Base-by-base conservation (phyloP, 805 yeast species). In the Kuraishia molischiana region DNA sequence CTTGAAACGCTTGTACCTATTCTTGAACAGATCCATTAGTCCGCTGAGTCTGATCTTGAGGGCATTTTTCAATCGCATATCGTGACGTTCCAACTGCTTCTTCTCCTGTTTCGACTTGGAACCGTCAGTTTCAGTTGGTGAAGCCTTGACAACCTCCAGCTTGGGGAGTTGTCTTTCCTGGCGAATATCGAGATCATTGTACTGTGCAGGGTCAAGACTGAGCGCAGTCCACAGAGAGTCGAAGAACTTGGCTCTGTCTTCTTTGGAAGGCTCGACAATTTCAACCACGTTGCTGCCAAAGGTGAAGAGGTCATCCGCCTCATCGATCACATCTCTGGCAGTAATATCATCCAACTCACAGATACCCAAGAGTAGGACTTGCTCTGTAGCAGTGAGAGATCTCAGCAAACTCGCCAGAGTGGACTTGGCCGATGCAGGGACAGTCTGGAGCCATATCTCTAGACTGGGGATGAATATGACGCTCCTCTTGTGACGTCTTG, bases 401-500 rank as follows among this genome's bases (percentile, higher is more conserved):
- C 85, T 67, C 34, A 90, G 61, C 42, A 89, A 60, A 19, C 86
- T 79, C 18, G 76, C 66, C 26, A 92, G 67, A 2, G 92, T 79
- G 1, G 87, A 74, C 44, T 73, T 74, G 1, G 89, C 85, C 2
- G 85, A 67, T 10, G 70, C 75, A 0, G 86, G 74, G 29, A 85
- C 70, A 3, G 85, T 78, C 9, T 62, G 67, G 38, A 69, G 64
- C 87, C 95, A 86, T 8, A 78, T 71, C 41, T 86, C 86, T 37
- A 86, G 61, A 50, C 83, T 82, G 3, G 97, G 96, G 36, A 92
- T 74, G 53, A 74, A 82, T 2, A 92, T 61, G 13, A 92, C 79
- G 6, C 95, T 74, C 0, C 97, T 98, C 41, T 83, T 82, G 44
- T 90, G 94, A 51, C 95, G 74, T 45, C 84, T 74, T 4, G 95